Evolutionary conservation across 2,329 filamentous ascomycete genomes (phyloP).

Genomic region (Elsinoe perseae): DNA sequence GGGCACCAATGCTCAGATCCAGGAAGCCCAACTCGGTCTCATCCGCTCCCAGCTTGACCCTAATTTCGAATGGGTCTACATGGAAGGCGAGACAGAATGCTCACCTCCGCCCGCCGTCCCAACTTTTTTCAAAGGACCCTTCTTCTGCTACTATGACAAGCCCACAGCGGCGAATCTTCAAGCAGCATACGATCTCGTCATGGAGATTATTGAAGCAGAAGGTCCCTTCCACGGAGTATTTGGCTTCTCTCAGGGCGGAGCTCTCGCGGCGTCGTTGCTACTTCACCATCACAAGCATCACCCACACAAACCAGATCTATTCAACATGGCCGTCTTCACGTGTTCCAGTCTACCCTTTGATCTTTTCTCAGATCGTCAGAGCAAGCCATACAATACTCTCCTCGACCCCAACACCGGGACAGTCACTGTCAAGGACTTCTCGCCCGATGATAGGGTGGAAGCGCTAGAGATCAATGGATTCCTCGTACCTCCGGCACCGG

Average conservation of each 20-base stretch:
- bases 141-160: not conserved
- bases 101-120: not conserved
- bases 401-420: not conserved
- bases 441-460: not conserved
- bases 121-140: not conserved
- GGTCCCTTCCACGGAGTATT: constrained; percentile 69
- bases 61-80: not conserved
- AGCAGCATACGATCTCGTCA: constrained; percentile 37
- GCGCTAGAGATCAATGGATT: not conserved
- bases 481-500: not conserved
- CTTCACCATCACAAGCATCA: not conserved
- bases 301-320: not conserved
- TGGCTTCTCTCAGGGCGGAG: constrained; percentile 76
- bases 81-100: not conserved
- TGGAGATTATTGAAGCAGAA: constrained; percentile 52
- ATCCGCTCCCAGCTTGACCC: not conserved
- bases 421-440: not conserved
- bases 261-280: constrained; percentile 60
- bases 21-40: constrained; percentile 20
- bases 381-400: not conserved
- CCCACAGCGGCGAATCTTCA: not conserved
- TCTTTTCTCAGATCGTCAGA: not conserved
- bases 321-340: not conserved
- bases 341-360: not conserved
- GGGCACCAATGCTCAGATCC: constrained; percentile 34